Base-by-base conservation (phyloP, 345 rosid species). In the Leavenworthia alabamica region DNA sequence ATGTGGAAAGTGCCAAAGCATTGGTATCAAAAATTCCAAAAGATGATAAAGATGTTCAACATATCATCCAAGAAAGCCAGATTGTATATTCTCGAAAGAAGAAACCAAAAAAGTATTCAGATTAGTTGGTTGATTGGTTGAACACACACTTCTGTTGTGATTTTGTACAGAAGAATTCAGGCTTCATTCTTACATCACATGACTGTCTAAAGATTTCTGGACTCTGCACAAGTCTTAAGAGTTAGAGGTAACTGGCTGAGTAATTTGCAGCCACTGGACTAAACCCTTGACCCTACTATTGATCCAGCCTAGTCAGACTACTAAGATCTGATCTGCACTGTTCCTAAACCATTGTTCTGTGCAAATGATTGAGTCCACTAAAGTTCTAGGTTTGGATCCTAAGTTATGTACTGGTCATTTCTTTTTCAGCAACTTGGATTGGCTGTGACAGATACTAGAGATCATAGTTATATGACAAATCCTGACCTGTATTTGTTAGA, bases 21-120 rank as follows among this genome's bases (percentile, higher is more conserved):
- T 5, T 93, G 54, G 78, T 68, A 40, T 17, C 60, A 9, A 72
- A 77, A 54, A 85, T 89, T 15, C 82, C 89, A 4, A 75, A 66
- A 69, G 84, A 87, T 1, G 97, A 93, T 77, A 68, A 43, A 20
- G 88, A 86, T 68, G 82, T 85, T 33, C 74, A 77, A 26, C 43
- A 36, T 17, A 9, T 86, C 49, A 64, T 87, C 35, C 7, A 65
- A 50, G 82, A 66, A 49, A 63, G 65, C 55, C 65, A 57, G 54
- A 16, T 24, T 31, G 60, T 50, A 42, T 71, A 15, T 64, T 64
- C 70, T 32, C 70, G 17, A 55, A 55, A 47, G 37, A 54, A 62
- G 62, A 61, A 61, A 44, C 4, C 20, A 26, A 26, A 26, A 26
- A 26, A 5, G 28, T 4, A 26, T 26, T 26, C 28, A 26, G 7